Conservation (phyloP, 768 basidiomycete species). For the Lentinula sp. region DNA sequence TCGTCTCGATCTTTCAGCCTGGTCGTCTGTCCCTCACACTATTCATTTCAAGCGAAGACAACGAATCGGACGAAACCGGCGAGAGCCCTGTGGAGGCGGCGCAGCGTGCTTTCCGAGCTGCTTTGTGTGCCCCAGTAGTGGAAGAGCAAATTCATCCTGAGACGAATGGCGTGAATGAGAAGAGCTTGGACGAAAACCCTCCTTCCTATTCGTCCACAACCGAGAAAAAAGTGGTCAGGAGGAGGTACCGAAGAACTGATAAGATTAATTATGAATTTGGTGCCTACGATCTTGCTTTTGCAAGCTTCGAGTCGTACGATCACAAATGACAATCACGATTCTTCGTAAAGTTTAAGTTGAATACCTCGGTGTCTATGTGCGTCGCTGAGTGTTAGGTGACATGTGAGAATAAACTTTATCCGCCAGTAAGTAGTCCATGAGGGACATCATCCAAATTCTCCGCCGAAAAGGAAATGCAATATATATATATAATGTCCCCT, state of each 20-base stretch:
- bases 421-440: neutral
- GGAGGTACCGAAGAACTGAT: constrained; percentile 76
- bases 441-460: neutral
- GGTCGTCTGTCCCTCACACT: constrained; percentile 79
- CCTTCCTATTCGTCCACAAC: neutral
- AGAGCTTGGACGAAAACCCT: constrained; percentile 10
- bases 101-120: constrained; percentile 67
- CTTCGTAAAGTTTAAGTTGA: neutral
- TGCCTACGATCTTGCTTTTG: constrained; percentile 86
- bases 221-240: neutral
- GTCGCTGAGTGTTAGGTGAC: neutral
- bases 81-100: constrained; percentile 62
- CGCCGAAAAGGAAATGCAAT: constrained; percentile 1
- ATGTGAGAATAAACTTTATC: neutral
- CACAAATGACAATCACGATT: constrained; percentile 3
- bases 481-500: neutral
- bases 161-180: neutral
- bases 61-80: constrained; percentile 32
- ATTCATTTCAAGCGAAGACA: constrained; percentile 73
- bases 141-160: neutral
- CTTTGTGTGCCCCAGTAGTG: constrained; percentile 34
- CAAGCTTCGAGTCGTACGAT: constrained; percentile 65
- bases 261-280: constrained; percentile 98
- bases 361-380: neutral
- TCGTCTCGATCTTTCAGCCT: constrained; percentile 91